Evolutionary conservation across 331 rosid species (phyloP), one percentile per base, ranked within the genome.

Genomic region (Rosa hybrid): DNA sequence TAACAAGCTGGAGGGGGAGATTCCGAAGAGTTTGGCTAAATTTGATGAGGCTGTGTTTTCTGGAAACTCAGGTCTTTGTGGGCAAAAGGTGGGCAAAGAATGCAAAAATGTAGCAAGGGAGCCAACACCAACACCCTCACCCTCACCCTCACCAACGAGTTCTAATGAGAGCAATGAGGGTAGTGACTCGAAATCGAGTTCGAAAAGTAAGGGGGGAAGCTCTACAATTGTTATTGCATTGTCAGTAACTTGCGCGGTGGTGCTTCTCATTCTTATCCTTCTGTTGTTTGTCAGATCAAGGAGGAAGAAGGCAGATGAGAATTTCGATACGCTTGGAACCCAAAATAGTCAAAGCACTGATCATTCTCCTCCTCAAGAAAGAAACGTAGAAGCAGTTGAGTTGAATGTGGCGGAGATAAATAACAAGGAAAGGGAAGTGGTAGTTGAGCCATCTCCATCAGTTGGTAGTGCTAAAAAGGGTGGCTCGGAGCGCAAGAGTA

Each of bases 1-100:
- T 75, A 94, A 94, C 72, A 80, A 83, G 23, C 80, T 92, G 38
- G 91, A 85, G 63, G 97, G 97, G n/a, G 88, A 84, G 80, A 67
- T 92, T 57, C 95, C 97, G 0, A 3, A 50, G 21, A 48, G 83
- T 23, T 77, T 91, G 27, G 38, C 69, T 41, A 84, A 46, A 80
- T 90, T 90, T 56, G 16, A 67, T 0, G 56, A 49, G 23, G 73
- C 76, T n/a, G 77, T 80, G 0, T 90, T 90, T 68, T 2, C 20
- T 0, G 92, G 90, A 51, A 90, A 90, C 78, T n/a, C 74, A 21
- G 87, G 83, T 25, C 82, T 91, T 18, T 91, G 97, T 70, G 91
- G 91, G 38, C 72, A 11, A 8, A 80, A 65, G 20, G 48, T 88
- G 12, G 85, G 86, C 0, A 85, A 51, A 73, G 75, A 67, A 14